Percentiles rank a stretch among this genome's conserved stretches.
These are phyloP conservation scores for Candida hungchunana DNA, from an alignment of 805 yeast genomes.

Conservation along the genomic window DNA sequence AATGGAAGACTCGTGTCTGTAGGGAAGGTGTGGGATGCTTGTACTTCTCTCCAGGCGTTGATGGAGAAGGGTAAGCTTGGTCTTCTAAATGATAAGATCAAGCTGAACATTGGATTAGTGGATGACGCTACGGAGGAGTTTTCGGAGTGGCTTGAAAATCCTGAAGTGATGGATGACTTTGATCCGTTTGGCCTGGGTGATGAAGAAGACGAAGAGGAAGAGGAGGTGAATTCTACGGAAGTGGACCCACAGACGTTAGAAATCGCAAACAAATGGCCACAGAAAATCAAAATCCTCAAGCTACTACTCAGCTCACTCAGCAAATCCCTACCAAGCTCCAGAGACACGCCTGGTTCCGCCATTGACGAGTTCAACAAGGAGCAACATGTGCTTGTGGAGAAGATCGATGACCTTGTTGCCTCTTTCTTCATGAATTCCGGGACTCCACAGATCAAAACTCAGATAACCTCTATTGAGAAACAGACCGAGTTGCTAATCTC, in stretches of 20 bases:
- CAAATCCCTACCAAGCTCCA: slow-evolving; percentile 48
- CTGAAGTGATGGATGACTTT: slow-evolving; percentile 39
- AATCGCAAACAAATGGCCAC: slow-evolving; percentile 46
- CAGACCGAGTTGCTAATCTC: slow-evolving; percentile 17
- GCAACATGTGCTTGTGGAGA: slow-evolving; percentile 40
- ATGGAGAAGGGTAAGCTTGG: slow-evolving; percentile 50
- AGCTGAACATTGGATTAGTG: slow-evolving; percentile 41
- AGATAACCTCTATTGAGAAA: slow-evolving; percentile 30
- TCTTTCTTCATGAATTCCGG: slow-evolving; percentile 42
- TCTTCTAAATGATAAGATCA: slow-evolving; percentile 43
- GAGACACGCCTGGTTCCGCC: slow-evolving; percentile 35
- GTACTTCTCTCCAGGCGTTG: slow-evolving; percentile 44
- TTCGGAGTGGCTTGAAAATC: slow-evolving; percentile 65
- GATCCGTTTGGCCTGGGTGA: slow-evolving; percentile 50
- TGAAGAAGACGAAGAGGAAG: slow-evolving; percentile 29
- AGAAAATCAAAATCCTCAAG: slow-evolving; percentile 52
- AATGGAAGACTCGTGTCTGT: slow-evolving; percentile 48
- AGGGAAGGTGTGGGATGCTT: slow-evolving; percentile 69
- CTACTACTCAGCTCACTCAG: slow-evolving; percentile 53
- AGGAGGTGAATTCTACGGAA: slow-evolving; percentile 26
- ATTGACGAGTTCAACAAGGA: slow-evolving; percentile 44
- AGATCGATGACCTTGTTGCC: slow-evolving; percentile 56
- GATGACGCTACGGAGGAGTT: slow-evolving; percentile 66
- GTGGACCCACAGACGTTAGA: slow-evolving; percentile 34
- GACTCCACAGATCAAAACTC: slow-evolving; percentile 23